Evolutionary conservation across 371 early-diverging fungal species (phyloP).

Genomic region (Thermomucor indicae-seudaticae): DNA sequence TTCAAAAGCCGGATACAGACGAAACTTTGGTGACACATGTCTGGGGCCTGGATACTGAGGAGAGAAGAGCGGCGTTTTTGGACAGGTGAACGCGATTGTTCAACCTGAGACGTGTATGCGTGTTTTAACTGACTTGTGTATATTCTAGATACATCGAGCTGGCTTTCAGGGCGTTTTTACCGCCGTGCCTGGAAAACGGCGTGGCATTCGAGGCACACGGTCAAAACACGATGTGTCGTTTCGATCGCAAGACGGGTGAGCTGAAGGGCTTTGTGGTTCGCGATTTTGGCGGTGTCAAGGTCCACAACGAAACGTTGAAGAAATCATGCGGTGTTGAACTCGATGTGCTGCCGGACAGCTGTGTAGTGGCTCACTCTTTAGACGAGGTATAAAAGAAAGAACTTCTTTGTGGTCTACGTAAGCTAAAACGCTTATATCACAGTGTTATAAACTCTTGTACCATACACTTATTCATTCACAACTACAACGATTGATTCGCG

Average conservation of each 20-base stretch:
- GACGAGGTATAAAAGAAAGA: slow-evolving; percentile 57
- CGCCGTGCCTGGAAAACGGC: slow-evolving; percentile 61
- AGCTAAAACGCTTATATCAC: too few species aligned
- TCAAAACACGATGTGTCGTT: slow-evolving; percentile 65
- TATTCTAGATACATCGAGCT: slow-evolving; percentile 33
- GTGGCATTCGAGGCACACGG: slow-evolving; percentile 74
- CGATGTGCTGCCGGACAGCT: slow-evolving; percentile 56
- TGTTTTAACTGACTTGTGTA: not conserved
- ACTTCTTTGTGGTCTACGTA: too few species aligned
- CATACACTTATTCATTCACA: slow-evolving; percentile 71
- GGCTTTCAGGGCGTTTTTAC: slow-evolving; percentile 60
- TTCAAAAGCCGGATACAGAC: slow-evolving; percentile 44
- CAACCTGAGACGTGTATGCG: not conserved
- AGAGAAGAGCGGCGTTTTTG: slow-evolving; percentile 52
- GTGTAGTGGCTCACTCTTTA: slow-evolving; percentile 48
- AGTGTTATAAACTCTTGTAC: slow-evolving; percentile 60
- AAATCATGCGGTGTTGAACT: slow-evolving; percentile 38
- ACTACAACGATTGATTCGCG: slow-evolving; percentile 65
- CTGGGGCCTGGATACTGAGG: slow-evolving; percentile 52
- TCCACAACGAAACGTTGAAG: slow-evolving; percentile 52
- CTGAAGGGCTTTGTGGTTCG: slow-evolving; percentile 66
- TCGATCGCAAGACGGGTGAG: slow-evolving; percentile 50
- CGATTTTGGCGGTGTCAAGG: slow-evolving; percentile 75
- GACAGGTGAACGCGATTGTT: slow-evolving; percentile 23
- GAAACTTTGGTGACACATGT: slow-evolving; percentile 41